Conservation (phyloP, 164 flowering plant genomes). For the Berberis vulgaris region DNA sequence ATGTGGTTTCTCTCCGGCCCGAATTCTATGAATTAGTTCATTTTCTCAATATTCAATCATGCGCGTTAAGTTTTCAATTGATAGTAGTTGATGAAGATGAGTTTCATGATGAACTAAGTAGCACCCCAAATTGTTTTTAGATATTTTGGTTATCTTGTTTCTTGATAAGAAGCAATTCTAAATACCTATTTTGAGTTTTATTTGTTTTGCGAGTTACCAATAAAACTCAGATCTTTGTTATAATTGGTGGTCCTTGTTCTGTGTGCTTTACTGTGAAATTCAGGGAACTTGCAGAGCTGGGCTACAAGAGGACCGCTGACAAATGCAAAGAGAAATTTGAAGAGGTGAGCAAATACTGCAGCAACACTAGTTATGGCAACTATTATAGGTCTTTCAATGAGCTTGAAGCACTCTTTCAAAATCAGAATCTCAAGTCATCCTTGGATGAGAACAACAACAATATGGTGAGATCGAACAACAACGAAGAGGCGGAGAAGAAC, state of each 20-base stretch:
- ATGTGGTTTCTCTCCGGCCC: neutral
- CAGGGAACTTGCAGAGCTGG: slow-evolving; percentile 20
- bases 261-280: slow-evolving; percentile 3
- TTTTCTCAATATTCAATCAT: too few relatives aligned
- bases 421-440: slow-evolving; percentile 11
- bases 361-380: slow-evolving; percentile 18
- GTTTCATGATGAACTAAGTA: too few relatives aligned
- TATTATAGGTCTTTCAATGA: slow-evolving; percentile 36
- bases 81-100: too few relatives aligned
- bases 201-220: neutral
- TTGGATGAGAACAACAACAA: slow-evolving; percentile 6
- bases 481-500: slow-evolving; percentile 6
- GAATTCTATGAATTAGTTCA: too few relatives aligned
- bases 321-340: slow-evolving; percentile 73
- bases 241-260: slow-evolving; percentile 2
- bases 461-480: neutral
- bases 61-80: too few relatives aligned
- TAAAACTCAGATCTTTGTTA: neutral
- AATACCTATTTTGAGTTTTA: slow-evolving; percentile 5
- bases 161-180: neutral
- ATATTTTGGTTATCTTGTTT: too few relatives aligned
- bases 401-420: slow-evolving; percentile 44
- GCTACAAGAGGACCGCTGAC: slow-evolving; percentile 51
- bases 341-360: slow-evolving; percentile 48
- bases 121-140: too few relatives aligned